Evolutionary conservation across 495 filamentous ascomycete genomes (phyloP).

Genomic region (Penicillium coprophilum): DNA sequence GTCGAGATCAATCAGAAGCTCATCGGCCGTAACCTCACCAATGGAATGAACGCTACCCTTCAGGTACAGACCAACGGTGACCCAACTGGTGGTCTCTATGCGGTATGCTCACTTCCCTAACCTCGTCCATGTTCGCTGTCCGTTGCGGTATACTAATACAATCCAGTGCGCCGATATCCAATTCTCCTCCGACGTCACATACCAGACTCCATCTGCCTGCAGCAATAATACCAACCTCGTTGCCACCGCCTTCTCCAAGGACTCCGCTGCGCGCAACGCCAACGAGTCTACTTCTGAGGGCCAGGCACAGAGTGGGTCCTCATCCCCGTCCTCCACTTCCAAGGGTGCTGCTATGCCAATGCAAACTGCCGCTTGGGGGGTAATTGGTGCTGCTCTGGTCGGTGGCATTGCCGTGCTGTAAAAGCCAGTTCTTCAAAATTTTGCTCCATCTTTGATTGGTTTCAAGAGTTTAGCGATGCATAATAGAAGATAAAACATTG

Average conservation of each 20-base stretch:
- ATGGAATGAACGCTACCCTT: conserved; percentile 61
- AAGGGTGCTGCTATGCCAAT: conserved; percentile 30
- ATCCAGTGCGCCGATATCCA: conserved; percentile 62
- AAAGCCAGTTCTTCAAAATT: background rate
- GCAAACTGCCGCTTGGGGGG: conserved; percentile 37
- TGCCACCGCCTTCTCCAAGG: conserved; percentile 32
- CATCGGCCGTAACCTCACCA: conserved; percentile 32
- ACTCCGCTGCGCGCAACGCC: conserved; percentile 35
- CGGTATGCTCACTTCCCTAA: conserved; percentile 35
- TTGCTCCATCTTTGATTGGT: background rate
- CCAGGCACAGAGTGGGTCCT: conserved; percentile 24
- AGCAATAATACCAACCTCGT: conserved; percentile 53
- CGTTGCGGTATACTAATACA: background rate
- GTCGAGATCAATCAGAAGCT: conserved; percentile 42
- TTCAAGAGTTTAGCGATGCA: background rate
- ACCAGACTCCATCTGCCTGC: conserved; percentile 42
- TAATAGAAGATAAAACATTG: background rate
- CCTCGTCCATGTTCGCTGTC: background rate
- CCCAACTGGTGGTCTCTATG: conserved; percentile 54
- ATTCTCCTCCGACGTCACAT: conserved; percentile 40
- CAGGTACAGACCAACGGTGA: conserved; percentile 59
- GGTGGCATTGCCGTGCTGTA: conserved; percentile 35
- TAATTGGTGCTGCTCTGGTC: conserved; percentile 32
- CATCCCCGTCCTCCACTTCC: conserved; percentile 17
- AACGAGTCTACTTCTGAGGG: conserved; percentile 38